A percentile compares a stretch with the other conserved stretches of the same genome.
These are phyloP conservation scores for Lindgomyces ingoldianus DNA, from an alignment of 495 filamentous ascomycete species.

Conservation along the genomic window DNA sequence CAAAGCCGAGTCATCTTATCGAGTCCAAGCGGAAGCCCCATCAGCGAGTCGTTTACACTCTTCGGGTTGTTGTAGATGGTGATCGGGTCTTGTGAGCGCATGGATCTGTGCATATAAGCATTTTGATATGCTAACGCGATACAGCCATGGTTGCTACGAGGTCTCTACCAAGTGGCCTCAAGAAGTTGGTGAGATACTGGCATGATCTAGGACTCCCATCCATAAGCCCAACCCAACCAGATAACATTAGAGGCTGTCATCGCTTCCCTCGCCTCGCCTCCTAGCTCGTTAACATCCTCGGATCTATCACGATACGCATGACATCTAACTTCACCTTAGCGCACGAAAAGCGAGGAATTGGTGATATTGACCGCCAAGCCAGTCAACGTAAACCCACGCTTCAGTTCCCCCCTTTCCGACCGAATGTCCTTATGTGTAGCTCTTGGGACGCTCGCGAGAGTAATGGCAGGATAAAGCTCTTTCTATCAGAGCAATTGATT, in stretches of 20 bases:
- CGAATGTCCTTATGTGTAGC: constrained; percentile 67
- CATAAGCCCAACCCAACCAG: no score
- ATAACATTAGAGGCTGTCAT: no score
- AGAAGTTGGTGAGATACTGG: constrained; percentile 31
- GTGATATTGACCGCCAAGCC: background rate
- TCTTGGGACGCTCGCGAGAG: constrained; percentile 73
- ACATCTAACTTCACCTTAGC: constrained; percentile 22
- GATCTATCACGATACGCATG: no score
- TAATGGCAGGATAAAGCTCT: constrained; percentile 72
- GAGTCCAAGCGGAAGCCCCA: constrained; percentile 27
- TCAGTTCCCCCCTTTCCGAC: constrained; percentile 73
- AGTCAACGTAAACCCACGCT: constrained; percentile 45
- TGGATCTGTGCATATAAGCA: background rate
- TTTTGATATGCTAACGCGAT: constrained; percentile 2
- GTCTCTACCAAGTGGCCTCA: constrained; percentile 33
- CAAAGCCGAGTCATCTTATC: constrained; percentile 23
- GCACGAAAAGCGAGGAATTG: constrained; percentile 15
- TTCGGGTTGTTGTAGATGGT: constrained; percentile 72
- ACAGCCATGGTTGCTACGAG: constrained; percentile 32
- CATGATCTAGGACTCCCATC: no score
- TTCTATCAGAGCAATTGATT: constrained; percentile 63
- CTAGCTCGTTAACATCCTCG: no score
- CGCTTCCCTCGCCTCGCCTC: no score
- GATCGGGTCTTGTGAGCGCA: constrained; percentile 59
- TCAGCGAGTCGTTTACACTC: constrained; percentile 60